phyloP scores from a whole-genome alignment of 768 basidiomycete species.

The Podaxis sp. region DNA sequence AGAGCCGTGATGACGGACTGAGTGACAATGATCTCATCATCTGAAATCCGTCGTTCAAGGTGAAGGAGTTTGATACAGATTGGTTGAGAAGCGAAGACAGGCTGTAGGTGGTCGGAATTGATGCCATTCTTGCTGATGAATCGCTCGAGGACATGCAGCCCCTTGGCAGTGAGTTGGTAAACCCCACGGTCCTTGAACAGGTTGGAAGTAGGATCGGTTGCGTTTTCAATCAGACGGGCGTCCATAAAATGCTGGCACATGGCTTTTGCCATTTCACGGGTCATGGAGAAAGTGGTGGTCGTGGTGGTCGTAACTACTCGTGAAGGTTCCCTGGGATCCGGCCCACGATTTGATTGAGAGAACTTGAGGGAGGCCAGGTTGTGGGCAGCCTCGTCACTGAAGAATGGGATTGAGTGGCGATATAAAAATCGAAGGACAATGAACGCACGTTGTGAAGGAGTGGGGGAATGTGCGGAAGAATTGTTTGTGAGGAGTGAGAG shows the following conservation, averaged over 20 bases:
- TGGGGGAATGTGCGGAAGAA: slow-evolving; percentile 95
- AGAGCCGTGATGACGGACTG: slow-evolving; percentile 92
- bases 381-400: slow-evolving; percentile 91
- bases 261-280: slow-evolving; percentile 98
- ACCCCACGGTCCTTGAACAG: slow-evolving; percentile 98
- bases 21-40: slow-evolving; percentile 97
- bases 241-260: slow-evolving; percentile 99
- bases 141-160: slow-evolving; percentile 97
- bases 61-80: slow-evolving; percentile 98
- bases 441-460: slow-evolving; percentile 90
- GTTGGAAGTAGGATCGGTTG: slow-evolving; percentile 82
- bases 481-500: slow-evolving; percentile 86
- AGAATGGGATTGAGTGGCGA: slow-evolving; percentile 17
- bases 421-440: slow-evolving; percentile 15
- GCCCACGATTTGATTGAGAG: slow-evolving; percentile 97
- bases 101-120: slow-evolving; percentile 87
- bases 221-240: slow-evolving; percentile 96
- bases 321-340: slow-evolving; percentile 97
- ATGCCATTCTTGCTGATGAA: slow-evolving; percentile 99
- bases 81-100: slow-evolving; percentile 87
- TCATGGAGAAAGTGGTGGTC: slow-evolving; percentile 99
- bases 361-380: slow-evolving; percentile 97
- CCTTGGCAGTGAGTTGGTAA: slow-evolving; percentile 95
- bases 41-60: slow-evolving; percentile 86
- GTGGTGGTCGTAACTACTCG: slow-evolving; percentile 99